Percentiles rank a stretch among this genome's conserved stretches.
Conservation (phyloP, 108 stramenopile genomes). For the Epithemia pelagica region DNA sequence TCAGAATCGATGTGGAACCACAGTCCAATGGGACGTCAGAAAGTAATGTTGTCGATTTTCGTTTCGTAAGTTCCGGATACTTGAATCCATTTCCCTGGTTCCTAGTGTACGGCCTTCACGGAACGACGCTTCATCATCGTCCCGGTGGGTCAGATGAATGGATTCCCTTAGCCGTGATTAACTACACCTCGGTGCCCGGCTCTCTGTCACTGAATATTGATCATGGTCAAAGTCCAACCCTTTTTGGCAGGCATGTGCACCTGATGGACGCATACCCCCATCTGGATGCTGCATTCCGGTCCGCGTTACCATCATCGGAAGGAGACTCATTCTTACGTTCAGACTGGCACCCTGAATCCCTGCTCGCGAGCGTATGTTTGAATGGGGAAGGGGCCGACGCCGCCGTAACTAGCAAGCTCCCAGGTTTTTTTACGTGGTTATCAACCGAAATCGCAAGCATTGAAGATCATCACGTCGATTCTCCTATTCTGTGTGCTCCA, state of each 20-base stretch:
- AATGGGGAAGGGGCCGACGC: conserved; percentile 46
- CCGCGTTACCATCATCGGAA: conserved; percentile 29
- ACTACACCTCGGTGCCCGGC: conserved; percentile 28
- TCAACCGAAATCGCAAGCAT: background rate
- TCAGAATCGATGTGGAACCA: background rate
- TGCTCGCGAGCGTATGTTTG: conserved; percentile 57
- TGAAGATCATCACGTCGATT: background rate
- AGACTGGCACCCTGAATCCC: conserved; percentile 77
- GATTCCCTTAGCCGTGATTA: conserved; percentile 36
- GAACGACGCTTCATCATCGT: conserved; percentile 50
- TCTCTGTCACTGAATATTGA: background rate
- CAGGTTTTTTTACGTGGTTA: conserved; percentile 47
- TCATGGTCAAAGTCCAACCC: background rate
- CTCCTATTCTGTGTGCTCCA: background rate
- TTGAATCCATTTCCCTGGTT: conserved; percentile 61
- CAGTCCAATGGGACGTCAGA: conserved; percentile 1
- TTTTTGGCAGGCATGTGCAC: conserved; percentile 14
- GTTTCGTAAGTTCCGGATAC: conserved; percentile 55
- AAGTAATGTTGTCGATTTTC: conserved; percentile 45
- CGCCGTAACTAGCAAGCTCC: conserved; percentile 36
- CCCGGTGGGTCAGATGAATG: conserved; percentile 32
- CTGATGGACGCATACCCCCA: conserved; percentile 54
- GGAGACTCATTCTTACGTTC: conserved; percentile 34
- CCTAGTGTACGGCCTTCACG: conserved; percentile 36
- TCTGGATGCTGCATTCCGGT: conserved; percentile 26